A percentile compares a stretch with the other conserved stretches of the same genome.
Conservation (phyloP, 1,139 yeast genomes). For the Yamadazyma songkhlaensis region DNA sequence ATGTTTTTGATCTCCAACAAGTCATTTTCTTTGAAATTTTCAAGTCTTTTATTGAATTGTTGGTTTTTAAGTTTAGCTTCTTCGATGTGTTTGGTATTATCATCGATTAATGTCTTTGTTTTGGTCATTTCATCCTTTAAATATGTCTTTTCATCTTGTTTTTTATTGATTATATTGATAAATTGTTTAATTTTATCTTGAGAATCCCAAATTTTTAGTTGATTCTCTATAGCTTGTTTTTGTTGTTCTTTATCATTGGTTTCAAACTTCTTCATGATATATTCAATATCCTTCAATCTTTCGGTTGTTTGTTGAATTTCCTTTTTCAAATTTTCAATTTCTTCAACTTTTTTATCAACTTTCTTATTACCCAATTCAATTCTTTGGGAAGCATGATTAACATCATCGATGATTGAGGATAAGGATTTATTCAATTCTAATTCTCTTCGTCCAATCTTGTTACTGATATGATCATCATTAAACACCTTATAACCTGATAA, state of each 20-base stretch:
- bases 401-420: constrained; percentile 29
- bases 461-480: constrained; percentile 23
- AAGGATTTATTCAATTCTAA: constrained; percentile 28
- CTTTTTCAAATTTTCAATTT: constrained; percentile 22
- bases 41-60: constrained; percentile 20
- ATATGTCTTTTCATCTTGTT: constrained; percentile 57
- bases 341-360: constrained; percentile 33
- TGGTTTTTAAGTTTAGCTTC: constrained; percentile 23
- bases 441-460: constrained; percentile 30
- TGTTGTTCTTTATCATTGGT: constrained; percentile 11
- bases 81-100: constrained; percentile 43
- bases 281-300: constrained; percentile 17
- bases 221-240: constrained; percentile 21
- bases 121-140: constrained; percentile 63
- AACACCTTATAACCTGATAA: constrained; percentile 20
- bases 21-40: constrained; percentile 27
- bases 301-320: constrained; percentile 20
- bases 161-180: constrained; percentile 33
- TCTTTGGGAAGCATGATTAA: constrained; percentile 38
- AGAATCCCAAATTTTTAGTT: constrained; percentile 38
- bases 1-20: constrained; percentile 22
- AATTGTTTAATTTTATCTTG: constrained; percentile 36
- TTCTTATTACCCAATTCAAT: constrained; percentile 42
- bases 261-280: neutral
- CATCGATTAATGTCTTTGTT: constrained; percentile 55